Base-by-base conservation (phyloP, 495 filamentous ascomycete genomes). In the Pseudotulostoma volvatum region DNA sequence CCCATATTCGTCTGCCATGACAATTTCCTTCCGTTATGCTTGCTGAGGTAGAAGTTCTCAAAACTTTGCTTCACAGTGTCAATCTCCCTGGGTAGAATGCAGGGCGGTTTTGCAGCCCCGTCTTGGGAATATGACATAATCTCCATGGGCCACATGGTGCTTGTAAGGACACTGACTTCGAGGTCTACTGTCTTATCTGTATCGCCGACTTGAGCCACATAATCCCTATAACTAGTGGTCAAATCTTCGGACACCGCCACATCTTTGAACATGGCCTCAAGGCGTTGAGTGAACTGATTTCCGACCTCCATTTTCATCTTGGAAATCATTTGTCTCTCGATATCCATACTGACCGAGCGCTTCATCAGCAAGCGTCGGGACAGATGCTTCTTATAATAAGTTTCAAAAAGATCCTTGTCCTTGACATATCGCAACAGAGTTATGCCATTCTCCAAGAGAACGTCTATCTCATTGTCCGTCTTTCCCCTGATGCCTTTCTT, bases 181-280 rank as follows among this genome's bases (percentile, higher is more conserved):
- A 99, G 63, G 11, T 95, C 90, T 20, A 83, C 70, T 18, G 67
- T 73, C 49, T 72, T 79, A 37, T 83, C 80, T 0, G 63, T 61
- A 40, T 81, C 80, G 5, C 74, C 78, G 2, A 76, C 60, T 13
- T 63, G 61, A 2, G 63, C 56, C 15, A 87, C 70, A 42, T 92
- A 71, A 5, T 68, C 63, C 38, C 79, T 77, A 60, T 85, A 95
- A 35, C 68, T 73, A 2, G 73, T 54, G 0, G 77, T 81, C n/a
- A 94, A 63, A 37, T 95, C 92, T 41, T 83, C 79, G 0, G 85
- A 93, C 4, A 86, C 66, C 15, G 79, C 70, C 80, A 99, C 95
- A 51, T 99, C 90, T 56, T 81, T 93, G 57, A 99, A 99, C 90
- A 99, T 99, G 38, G 84, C 74, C 52, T 99, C 90, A 17, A 96